Evolutionary conservation across 495 filamentous ascomycete species (phyloP), one percentile per base, ranked within the genome.

Genomic region (Zalerion maritima): DNA sequence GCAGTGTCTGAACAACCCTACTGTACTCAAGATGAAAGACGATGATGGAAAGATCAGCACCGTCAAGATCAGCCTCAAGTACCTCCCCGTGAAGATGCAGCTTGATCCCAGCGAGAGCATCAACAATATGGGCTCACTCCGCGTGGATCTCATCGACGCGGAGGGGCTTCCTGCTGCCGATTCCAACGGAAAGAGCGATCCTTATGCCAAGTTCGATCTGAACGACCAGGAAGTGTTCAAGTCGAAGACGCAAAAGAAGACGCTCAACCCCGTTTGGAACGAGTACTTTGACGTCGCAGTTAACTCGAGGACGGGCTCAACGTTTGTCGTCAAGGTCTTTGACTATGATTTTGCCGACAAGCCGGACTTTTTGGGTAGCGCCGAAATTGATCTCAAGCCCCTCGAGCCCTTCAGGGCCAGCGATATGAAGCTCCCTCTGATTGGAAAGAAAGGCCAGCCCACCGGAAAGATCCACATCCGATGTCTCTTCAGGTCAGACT

Each of bases 301-400:
- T 42, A 73, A 75, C 22, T 87, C 81, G 3, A 60, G 89, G 19
- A 92, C 83, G 6, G 84, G 71, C 0, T 78, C 84, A n/a, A 63
- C 85, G 8, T 89, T 96, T 59, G 69, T 67, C 13, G 77, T 85
- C 32, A 75, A 78, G 24, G 70, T 94, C 5, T 89, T 78, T 47
- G 89, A 99, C 48, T 99, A 84, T 75, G 89, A 99, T 48, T 82
- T 92, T 58, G 85, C 75, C 28, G 81, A 84, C 51, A 83, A 81
- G 48, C 81, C 82, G 1, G 89, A 96, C 55, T 81, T 78, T 44
- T 57, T 99, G 7, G 84, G 86, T 21, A 64, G 61, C 24, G 53
- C 80, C 2, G 59, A 60, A n/a, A 84, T 99, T 41, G 73, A 89
- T 47, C 69, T 99, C 8, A 66, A 73, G 23, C 49, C 66, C 32